A percentile compares a stretch with the other conserved stretches of the same genome.
Evolutionary conservation across 148 eudicot species (phyloP).

Genomic region (Beta vulgaris): DNA sequence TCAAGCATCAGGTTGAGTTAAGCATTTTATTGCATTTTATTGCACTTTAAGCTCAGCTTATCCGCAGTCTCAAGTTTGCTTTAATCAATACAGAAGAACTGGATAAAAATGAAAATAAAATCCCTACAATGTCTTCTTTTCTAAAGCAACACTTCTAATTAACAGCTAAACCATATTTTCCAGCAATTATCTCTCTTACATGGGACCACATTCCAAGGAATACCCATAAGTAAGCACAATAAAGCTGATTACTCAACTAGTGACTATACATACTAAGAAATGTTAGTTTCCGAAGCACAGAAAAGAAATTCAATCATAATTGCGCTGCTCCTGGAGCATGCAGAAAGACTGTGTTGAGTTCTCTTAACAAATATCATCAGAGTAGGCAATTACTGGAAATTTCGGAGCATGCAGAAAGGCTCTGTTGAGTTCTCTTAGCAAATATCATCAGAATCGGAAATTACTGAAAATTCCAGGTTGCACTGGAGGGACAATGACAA

Average conservation of each 20-base stretch:
- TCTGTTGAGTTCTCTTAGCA: not conserved
- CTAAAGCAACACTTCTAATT: not conserved
- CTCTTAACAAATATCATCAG: not conserved
- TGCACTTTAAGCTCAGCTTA: conserved; percentile 13
- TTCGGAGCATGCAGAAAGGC: not conserved
- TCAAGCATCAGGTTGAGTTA: not conserved
- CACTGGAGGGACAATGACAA: not conserved
- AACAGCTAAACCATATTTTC: not conserved
- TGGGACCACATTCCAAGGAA: not conserved
- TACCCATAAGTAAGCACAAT: not conserved
- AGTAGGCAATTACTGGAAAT: not conserved
- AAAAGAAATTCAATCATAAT: not conserved
- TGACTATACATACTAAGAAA: not conserved
- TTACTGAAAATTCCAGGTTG: not conserved
- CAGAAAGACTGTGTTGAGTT: not conserved
- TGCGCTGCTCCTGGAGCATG: too few relatives aligned
- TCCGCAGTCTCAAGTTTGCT: not conserved
- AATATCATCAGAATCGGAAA: not conserved
- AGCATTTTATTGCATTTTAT: not conserved
- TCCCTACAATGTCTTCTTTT: not conserved
- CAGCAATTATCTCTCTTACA: not conserved
- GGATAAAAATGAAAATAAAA: not conserved
- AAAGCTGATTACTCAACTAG: not conserved
- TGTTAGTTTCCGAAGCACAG: not conserved
- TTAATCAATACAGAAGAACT: not conserved